These are phyloP conservation scores for Senna siamea DNA, from an alignment of 306 rosid species.

Conservation along the genomic window DNA sequence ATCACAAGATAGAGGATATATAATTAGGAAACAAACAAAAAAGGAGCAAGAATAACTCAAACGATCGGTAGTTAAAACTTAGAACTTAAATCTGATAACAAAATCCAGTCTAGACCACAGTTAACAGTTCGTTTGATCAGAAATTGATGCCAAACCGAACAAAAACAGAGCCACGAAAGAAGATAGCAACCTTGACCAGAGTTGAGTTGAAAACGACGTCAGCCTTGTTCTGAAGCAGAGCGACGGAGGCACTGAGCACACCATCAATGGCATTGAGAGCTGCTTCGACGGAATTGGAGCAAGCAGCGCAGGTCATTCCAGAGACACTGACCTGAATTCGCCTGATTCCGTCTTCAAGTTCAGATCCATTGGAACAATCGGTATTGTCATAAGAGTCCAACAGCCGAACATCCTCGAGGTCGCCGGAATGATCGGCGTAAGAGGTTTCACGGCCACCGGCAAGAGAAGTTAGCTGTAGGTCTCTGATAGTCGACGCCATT, in stretches of 20 bases:
- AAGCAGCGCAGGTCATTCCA: conserved; percentile 98
- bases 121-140: not conserved
- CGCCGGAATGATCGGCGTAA: conserved; percentile 39
- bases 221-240: conserved; percentile 89
- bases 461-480: conserved; percentile 42
- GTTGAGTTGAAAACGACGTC: conserved; percentile 78
- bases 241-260: conserved; percentile 77
- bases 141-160: conserved; percentile 4
- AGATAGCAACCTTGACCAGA: conserved; percentile 64
- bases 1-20: not conserved
- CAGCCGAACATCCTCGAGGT: conserved; percentile 76
- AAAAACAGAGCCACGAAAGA: not conserved
- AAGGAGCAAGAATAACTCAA: not conserved
- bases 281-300: conserved; percentile 87
- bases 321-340: conserved; percentile 73
- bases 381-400: conserved; percentile 62
- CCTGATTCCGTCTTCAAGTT: conserved; percentile 47
- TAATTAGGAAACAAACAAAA: not conserved
- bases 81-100: not conserved
- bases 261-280: conserved; percentile 74
- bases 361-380: conserved; percentile 29
- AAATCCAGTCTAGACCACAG: not conserved
- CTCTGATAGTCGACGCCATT: conserved; percentile 38
- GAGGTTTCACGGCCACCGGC: not conserved
- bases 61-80: not conserved